phyloP scores from a whole-genome alignment of 1,139 yeast species.

The Sugiyamaella neomexicana region DNA sequence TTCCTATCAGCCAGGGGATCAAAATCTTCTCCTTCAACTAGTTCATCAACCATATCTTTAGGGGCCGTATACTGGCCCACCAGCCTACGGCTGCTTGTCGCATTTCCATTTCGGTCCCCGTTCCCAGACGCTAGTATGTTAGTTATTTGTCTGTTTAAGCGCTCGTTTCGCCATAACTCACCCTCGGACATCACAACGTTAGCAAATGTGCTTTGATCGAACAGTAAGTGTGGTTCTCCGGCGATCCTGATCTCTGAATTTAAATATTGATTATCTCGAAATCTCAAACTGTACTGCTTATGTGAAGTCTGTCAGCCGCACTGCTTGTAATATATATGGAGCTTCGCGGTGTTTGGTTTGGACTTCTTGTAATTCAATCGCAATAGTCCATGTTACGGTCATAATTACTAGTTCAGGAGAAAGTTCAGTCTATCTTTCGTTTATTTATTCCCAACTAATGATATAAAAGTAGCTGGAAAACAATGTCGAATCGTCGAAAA shows the following conservation, averaged over 20 bases:
- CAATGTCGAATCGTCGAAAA: background rate
- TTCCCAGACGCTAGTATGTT: background rate
- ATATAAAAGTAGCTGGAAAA: background rate
- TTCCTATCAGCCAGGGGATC: slow-evolving; percentile 43
- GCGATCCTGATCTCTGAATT: no score
- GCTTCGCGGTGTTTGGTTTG: background rate
- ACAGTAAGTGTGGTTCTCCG: no score
- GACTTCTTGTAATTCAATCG: background rate
- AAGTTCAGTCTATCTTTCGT: background rate
- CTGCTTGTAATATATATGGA: background rate
- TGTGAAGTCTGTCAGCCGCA: background rate
- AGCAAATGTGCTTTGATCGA: no score
- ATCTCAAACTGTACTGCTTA: background rate
- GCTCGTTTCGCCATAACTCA: background rate
- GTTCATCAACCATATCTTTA: slow-evolving; percentile 35
- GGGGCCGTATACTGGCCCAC: slow-evolving; percentile 41
- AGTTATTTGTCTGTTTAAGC: background rate
- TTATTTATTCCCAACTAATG: background rate
- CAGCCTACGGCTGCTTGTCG: slow-evolving; percentile 18
- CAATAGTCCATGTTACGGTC: background rate
- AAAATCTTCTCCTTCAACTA: slow-evolving; percentile 38
- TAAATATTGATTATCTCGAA: no score
- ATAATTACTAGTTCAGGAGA: background rate
- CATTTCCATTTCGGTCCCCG: background rate
- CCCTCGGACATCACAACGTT: slow-evolving; percentile 7